A percentile compares a stretch with the other conserved stretches of the same genome.
Conservation (phyloP, 116 monocot genomes). For the Dioscorea cayenensis region DNA sequence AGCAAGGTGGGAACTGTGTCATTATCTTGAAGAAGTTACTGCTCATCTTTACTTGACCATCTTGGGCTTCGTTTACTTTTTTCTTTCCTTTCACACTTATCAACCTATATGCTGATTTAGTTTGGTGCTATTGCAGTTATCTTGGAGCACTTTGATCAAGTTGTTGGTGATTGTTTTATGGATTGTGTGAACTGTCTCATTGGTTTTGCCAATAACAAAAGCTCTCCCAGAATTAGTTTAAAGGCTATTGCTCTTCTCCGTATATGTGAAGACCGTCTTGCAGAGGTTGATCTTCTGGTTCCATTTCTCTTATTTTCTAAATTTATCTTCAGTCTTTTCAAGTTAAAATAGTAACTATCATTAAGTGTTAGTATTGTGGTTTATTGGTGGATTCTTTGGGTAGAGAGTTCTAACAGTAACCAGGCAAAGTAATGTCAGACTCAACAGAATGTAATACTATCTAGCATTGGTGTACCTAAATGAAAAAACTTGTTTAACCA, state of each 20-base stretch:
- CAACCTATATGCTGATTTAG: neutral
- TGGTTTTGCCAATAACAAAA: slow-evolving; percentile 95
- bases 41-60: neutral
- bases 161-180: slow-evolving; percentile 98
- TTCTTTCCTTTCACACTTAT: neutral
- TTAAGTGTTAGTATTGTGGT: neutral
- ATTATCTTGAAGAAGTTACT: neutral
- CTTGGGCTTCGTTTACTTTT: neutral
- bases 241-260: slow-evolving; percentile 98
- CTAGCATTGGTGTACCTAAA: neutral
- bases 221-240: slow-evolving; percentile 77
- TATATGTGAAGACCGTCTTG: slow-evolving; percentile 98
- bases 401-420: neutral
- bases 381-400: neutral
- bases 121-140: slow-evolving; percentile 60
- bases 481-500: neutral
- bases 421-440: neutral
- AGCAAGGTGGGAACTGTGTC: slow-evolving; percentile 53
- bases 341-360: neutral
- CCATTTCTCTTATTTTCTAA: neutral
- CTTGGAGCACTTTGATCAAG: slow-evolving; percentile 99
- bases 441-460: too few species aligned
- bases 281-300: slow-evolving; percentile 53
- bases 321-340: neutral
- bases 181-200: slow-evolving; percentile 99